Percentiles rank a stretch among this genome's conserved stretches.
Evolutionary conservation across 257 asterid species (phyloP).

Genomic region (Nicotiana knightiana): DNA sequence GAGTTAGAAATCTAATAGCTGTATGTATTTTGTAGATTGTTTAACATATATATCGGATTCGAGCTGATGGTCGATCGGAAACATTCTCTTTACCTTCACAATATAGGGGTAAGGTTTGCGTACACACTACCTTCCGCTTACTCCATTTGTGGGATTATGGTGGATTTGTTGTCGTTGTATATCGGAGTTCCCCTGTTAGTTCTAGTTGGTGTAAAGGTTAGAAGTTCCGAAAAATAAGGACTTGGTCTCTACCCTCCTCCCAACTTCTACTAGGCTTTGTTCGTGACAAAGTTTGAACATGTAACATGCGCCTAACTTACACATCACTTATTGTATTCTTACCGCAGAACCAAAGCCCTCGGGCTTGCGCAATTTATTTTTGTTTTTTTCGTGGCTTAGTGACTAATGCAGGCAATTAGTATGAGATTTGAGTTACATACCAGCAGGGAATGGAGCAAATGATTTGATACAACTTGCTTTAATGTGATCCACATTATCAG

Average conservation of each 20-base stretch:
- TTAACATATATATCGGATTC: too few species aligned
- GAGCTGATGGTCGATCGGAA: too few species aligned
- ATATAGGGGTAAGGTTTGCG: too few species aligned
- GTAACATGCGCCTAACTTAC: neutral
- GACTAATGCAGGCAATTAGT: too few species aligned
- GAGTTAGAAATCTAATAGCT: too few species aligned
- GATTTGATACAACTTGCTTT: slow-evolving; percentile 87
- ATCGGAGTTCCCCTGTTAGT: too few species aligned
- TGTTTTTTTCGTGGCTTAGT: neutral
- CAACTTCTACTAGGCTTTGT: neutral
- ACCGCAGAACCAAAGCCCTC: neutral
- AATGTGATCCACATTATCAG: slow-evolving; percentile 55
- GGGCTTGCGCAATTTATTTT: neutral
- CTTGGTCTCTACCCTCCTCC: neutral
- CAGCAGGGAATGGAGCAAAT: slow-evolving; percentile 85
- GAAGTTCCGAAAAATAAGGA: neutral
- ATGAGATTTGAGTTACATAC: slow-evolving; percentile 23
- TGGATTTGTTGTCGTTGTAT: too few species aligned
- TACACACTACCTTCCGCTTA: too few species aligned
- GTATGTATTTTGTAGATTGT: too few species aligned
- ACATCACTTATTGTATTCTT: neutral
- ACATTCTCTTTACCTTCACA: too few species aligned
- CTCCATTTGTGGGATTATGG: too few species aligned
- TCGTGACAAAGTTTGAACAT: neutral
- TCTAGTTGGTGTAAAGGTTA: neutral